Evolutionary conservation across 306 rosid species (phyloP).

Genomic region (Sicyos baderoa): DNA sequence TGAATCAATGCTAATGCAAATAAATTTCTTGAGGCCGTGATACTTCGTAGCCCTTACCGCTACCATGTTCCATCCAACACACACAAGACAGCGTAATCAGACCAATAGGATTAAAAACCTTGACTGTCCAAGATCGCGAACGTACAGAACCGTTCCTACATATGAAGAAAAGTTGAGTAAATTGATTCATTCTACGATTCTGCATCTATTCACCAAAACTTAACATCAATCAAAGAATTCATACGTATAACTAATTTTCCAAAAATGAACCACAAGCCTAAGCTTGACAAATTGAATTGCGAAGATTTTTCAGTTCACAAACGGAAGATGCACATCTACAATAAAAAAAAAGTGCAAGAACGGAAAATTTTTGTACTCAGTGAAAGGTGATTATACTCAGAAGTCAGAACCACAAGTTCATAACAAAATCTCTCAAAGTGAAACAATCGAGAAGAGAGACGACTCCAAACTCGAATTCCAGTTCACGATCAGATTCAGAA

Average conservation of each 20-base stretch:
- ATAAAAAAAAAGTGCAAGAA: neutral
- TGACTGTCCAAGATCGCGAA: neutral
- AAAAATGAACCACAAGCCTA: neutral
- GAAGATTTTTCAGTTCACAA: neutral
- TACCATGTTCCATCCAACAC: conserved; percentile 15
- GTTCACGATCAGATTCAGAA: conserved; percentile 5
- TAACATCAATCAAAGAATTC: neutral
- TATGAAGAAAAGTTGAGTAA: neutral
- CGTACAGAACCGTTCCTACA: conserved; percentile 4
- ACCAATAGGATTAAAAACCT: neutral
- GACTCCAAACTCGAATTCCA: conserved; percentile 16
- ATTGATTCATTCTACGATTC: neutral
- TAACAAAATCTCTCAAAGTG: conserved; percentile 4
- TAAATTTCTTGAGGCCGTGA: conserved; percentile 4
- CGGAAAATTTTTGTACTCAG: neutral
- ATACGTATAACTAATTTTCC: too few species aligned
- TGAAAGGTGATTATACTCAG: neutral
- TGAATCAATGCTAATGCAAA: conserved; percentile 17
- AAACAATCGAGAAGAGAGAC: neutral
- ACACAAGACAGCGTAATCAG: neutral
- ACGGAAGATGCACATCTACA: neutral
- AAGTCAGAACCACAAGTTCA: conserved; percentile 2
- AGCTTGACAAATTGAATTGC: neutral
- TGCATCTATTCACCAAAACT: neutral
- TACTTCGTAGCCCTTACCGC: neutral